phyloP scores from a whole-genome alignment of 2,329 filamentous ascomycete species.

The Aureobasidium musti region DNA sequence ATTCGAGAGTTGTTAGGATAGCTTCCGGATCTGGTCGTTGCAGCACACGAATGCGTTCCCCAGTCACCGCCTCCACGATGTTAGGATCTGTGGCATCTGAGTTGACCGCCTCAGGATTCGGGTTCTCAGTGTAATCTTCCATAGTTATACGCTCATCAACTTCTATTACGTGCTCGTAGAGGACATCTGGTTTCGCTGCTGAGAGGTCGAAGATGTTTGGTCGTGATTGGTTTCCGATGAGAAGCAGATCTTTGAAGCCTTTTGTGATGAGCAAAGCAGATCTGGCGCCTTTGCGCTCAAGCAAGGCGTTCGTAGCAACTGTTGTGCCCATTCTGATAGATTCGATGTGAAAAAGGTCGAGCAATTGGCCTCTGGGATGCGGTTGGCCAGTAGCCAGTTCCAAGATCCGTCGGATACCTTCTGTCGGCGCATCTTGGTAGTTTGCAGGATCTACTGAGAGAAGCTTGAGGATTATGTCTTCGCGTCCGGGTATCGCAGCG shows the following conservation, averaged over 20 bases:
- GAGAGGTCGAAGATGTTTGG: constrained; percentile 39
- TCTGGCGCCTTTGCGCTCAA: constrained; percentile 40
- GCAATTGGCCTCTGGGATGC: constrained; percentile 32
- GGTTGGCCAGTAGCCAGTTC: constrained; percentile 33
- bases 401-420: constrained; percentile 38
- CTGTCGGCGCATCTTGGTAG: constrained; percentile 40
- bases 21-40: constrained; percentile 33
- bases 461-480: constrained; percentile 39
- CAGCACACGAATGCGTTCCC: constrained; percentile 38
- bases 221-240: constrained; percentile 41
- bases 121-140: constrained; percentile 41
- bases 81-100: constrained; percentile 22
- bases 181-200: constrained; percentile 33
- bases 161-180: constrained; percentile 35
- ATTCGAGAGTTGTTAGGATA: constrained; percentile 32
- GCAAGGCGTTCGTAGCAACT: constrained; percentile 40
- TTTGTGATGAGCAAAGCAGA: constrained; percentile 38
- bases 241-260: constrained; percentile 39
- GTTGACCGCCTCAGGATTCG: constrained; percentile 36
- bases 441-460: constrained; percentile 39
- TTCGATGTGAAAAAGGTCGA: constrained; percentile 33
- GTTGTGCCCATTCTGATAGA: constrained; percentile 40
- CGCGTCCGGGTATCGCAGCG: constrained; percentile 19
- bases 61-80: constrained; percentile 36
- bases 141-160: constrained; percentile 39